Evolutionary conservation across 768 basidiomycete genomes (phyloP).

Genomic region (Leccinum olivaceopallidum): DNA sequence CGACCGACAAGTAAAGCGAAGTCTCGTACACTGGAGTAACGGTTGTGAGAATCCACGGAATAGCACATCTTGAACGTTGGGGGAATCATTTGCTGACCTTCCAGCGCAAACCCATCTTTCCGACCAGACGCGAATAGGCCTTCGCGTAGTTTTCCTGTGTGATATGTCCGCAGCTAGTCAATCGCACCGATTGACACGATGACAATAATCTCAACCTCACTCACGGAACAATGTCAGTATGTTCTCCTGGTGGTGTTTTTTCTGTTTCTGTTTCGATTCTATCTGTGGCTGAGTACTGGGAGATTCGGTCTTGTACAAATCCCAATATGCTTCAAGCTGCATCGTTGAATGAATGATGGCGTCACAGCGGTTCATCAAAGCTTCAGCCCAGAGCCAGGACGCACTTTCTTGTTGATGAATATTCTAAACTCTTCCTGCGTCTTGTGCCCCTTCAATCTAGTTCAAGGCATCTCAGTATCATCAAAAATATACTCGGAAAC

Average conservation of each 20-base stretch:
- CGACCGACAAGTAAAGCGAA: conserved; percentile 61
- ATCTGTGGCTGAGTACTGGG: conserved; percentile 2
- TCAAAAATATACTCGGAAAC: conserved; percentile 22
- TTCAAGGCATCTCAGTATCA: conserved; percentile 28
- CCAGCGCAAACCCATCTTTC: conserved; percentile 59
- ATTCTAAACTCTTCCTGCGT: conserved; percentile 67
- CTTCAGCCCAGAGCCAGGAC: conserved; percentile 4
- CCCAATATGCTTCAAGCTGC: conserved; percentile 53
- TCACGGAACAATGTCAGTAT: conserved; percentile 72
- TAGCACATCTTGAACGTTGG: background rate
- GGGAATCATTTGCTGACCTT: conserved; percentile 48
- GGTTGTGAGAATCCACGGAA: background rate
- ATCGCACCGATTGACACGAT: background rate
- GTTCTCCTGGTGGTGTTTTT: conserved; percentile 61
- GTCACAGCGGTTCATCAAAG: background rate
- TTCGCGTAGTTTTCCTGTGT: conserved; percentile 72
- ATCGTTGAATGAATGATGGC: background rate
- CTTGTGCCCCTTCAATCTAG: conserved; percentile 57
- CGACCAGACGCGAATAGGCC: conserved; percentile 64
- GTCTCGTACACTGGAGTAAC: conserved; percentile 63
- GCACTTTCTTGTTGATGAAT: conserved; percentile 68
- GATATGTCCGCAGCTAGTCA: background rate
- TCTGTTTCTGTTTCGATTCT: conserved; percentile 34
- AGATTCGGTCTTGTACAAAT: conserved; percentile 33
- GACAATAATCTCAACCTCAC: conserved; percentile 24